A percentile compares a stretch with the other conserved stretches of the same genome.
Conservation (phyloP, 768 basidiomycete species). For the Mycena amicta region DNA sequence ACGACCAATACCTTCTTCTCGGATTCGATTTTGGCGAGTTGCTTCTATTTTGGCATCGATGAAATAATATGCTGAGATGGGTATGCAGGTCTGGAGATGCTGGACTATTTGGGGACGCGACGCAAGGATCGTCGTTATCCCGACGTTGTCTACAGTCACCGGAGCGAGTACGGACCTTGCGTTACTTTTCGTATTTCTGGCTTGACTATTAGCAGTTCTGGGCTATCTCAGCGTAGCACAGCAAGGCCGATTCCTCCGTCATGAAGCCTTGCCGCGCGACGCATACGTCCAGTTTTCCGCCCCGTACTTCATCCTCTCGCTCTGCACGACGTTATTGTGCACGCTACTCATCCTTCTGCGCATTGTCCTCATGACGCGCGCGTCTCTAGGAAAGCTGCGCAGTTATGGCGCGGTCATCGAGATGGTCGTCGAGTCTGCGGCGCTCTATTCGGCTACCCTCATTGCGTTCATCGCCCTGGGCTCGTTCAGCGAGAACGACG, state of each 20-base stretch:
- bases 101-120: conserved; percentile 11
- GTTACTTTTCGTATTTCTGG: not conserved
- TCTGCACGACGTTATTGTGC: conserved; percentile 2
- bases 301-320: conserved; percentile 5
- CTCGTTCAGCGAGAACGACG: not conserved
- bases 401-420: conserved; percentile 5
- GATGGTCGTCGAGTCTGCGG: conserved; percentile 12
- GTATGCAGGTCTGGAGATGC: conserved; percentile 7
- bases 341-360: conserved; percentile 8
- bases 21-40: not conserved
- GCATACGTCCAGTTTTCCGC: conserved; percentile 1
- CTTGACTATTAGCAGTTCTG: not conserved
- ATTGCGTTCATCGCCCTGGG: not conserved
- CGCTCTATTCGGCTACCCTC: conserved; percentile 4
- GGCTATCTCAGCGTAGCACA: conserved; percentile 7
- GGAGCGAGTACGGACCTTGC: conserved; percentile 3
- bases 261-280: not conserved
- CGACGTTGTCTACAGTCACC: not conserved
- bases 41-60: not conserved
- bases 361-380: not conserved
- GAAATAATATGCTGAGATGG: too few species aligned
- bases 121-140: conserved; percentile 1
- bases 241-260: conserved; percentile 1
- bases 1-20: not conserved
- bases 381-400: not conserved